Evolutionary conservation across 306 rosid species (phyloP).

Genomic region (Corylus heterophylla): DNA sequence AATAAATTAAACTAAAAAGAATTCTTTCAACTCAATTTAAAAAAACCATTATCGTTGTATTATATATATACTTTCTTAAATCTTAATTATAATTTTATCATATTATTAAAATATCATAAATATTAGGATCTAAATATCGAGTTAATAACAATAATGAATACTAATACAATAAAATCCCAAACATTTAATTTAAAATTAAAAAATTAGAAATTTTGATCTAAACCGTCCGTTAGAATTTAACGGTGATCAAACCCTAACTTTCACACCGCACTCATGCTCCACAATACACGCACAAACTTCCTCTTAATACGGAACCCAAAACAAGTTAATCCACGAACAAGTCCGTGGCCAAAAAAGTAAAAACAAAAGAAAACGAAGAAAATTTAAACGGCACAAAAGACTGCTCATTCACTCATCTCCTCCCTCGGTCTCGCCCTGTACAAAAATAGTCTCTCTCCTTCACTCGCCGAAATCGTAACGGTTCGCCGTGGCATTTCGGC

Average conservation of each 20-base stretch:
- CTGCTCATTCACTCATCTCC: conserved; percentile 5
- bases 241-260: conserved; percentile 20
- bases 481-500: conserved; percentile 43
- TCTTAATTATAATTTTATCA: too few relatives aligned
- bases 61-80: too few relatives aligned
- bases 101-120: too few relatives aligned
- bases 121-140: too few relatives aligned
- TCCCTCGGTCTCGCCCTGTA: not conserved
- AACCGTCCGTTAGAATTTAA: not conserved
- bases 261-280: not conserved
- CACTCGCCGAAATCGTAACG: conserved; percentile 59
- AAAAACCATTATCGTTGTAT: too few relatives aligned
- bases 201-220: too few relatives aligned
- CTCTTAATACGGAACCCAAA: not conserved
- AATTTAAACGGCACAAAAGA: conserved; percentile 52
- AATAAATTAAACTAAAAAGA: too few relatives aligned
- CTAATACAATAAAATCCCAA: too few relatives aligned
- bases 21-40: too few relatives aligned
- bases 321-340: not conserved
- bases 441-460: not conserved
- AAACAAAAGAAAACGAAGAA: not conserved
- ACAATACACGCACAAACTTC: not conserved
- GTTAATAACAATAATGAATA: too few relatives aligned
- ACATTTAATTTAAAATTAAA: too few relatives aligned
- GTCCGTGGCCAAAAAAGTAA: not conserved